Evolutionary conservation across 768 basidiomycete genomes (phyloP).

Genomic region (Rubroboletus satanas): DNA sequence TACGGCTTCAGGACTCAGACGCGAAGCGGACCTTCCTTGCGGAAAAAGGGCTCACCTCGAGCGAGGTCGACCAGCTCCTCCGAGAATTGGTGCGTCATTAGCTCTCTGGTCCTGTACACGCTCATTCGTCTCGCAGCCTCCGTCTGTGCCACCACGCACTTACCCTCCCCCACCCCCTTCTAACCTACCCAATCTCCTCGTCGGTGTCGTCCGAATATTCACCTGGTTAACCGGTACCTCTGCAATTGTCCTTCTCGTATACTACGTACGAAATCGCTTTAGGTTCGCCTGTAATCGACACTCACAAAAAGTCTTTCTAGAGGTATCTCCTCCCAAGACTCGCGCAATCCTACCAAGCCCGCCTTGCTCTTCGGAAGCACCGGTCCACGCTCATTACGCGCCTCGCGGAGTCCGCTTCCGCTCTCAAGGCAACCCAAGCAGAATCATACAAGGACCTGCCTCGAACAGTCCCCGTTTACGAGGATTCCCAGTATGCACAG

Average conservation of each 20-base stretch:
- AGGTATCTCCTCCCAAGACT: conserved; percentile 68
- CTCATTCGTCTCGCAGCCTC: conserved; percentile 31
- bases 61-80: conserved; percentile 58
- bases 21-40: conserved; percentile 62
- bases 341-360: conserved; percentile 53
- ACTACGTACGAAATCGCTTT: conserved; percentile 50
- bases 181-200: conserved; percentile 60
- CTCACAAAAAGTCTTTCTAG: conserved; percentile 35
- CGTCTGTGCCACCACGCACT: conserved; percentile 62
- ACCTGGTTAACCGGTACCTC: conserved; percentile 67
- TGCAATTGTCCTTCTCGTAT: conserved; percentile 53
- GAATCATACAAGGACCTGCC: conserved; percentile 58
- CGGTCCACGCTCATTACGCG: conserved; percentile 53
- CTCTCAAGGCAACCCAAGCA: conserved; percentile 52
- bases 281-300: neutral
- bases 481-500: conserved; percentile 40
- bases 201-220: conserved; percentile 56
- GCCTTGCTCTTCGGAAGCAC: conserved; percentile 57
- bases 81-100: conserved; percentile 47
- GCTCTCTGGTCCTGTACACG: neutral
- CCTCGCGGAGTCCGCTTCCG: conserved; percentile 52
- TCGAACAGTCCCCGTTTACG: conserved; percentile 46
- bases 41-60: conserved; percentile 65
- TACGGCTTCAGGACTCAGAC: conserved; percentile 49
- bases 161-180: conserved; percentile 72